These are phyloP conservation scores for Boletus fagicola DNA, from an alignment of 768 basidiomycete genomes.

Conservation along the genomic window DNA sequence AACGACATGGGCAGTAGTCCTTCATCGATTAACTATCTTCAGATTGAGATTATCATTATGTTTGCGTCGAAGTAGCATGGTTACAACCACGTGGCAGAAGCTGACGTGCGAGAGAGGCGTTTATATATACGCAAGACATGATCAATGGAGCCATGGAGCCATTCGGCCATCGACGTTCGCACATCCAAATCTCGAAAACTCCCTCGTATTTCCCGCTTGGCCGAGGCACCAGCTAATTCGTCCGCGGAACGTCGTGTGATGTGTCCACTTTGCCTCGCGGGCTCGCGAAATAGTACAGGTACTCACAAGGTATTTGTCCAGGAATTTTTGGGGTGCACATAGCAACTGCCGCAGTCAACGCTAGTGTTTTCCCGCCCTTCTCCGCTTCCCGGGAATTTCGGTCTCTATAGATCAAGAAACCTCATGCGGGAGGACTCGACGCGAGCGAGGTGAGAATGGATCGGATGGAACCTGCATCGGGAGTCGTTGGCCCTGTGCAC, in stretches of 20 bases:
- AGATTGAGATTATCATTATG: slow-evolving; percentile 2
- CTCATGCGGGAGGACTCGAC: not conserved
- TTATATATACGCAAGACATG: not conserved
- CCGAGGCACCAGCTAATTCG: not conserved
- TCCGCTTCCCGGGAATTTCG: not conserved
- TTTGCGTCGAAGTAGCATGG: slow-evolving; percentile 1
- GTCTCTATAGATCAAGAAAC: not conserved
- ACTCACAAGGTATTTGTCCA: not conserved
- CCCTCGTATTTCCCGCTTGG: not conserved
- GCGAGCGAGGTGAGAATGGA: not conserved
- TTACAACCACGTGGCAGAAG: not conserved
- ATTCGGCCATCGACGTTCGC: not conserved
- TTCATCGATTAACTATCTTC: slow-evolving; percentile 6
- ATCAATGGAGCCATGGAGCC: slow-evolving; percentile 2
- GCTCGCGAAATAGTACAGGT: not conserved
- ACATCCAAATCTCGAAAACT: not conserved
- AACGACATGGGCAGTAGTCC: not conserved
- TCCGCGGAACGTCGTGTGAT: slow-evolving; percentile 6
- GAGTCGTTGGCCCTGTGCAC: not conserved
- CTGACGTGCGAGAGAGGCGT: not conserved
- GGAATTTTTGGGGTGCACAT: not conserved
- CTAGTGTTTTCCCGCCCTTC: not conserved
- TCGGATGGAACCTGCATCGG: not conserved
- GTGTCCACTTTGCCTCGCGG: not conserved
- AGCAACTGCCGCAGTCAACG: not conserved